Percentiles rank a stretch among this genome's conserved stretches.
These are phyloP conservation scores for Papiliotrema terrestris DNA, from an alignment of 1,284 basidiomycete species.

Conservation along the genomic window DNA sequence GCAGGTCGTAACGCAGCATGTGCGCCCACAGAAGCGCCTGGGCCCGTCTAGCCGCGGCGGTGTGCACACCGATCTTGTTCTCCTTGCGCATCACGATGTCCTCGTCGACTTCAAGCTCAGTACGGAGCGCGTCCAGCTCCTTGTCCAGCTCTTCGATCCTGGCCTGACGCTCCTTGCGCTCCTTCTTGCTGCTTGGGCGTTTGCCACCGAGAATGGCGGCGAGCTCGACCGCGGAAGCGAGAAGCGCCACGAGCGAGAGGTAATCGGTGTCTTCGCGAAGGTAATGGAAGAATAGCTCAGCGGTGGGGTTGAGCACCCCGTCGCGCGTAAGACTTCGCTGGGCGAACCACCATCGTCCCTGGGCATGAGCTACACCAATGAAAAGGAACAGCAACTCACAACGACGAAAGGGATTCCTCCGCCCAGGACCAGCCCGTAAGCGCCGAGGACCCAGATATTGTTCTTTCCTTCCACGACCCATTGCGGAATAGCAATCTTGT, in stretches of 20 bases:
- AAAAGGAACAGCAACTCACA: constrained; percentile 51
- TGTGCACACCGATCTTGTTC: constrained; percentile 28
- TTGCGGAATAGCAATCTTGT: constrained; percentile 92
- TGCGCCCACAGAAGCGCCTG: constrained; percentile 81
- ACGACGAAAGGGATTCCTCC: constrained; percentile 82
- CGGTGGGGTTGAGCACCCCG: constrained; percentile 77
- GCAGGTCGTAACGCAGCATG: constrained; percentile 68
- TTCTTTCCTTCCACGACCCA: constrained; percentile 94
- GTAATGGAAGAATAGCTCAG: constrained; percentile 83
- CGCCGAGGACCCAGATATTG: constrained; percentile 82
- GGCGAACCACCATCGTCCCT: constrained; percentile 98
- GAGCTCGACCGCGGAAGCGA: constrained; percentile 72
- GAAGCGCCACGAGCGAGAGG: constrained; percentile 67
- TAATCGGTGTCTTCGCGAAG: constrained; percentile 76
- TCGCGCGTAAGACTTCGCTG: constrained; percentile 89
- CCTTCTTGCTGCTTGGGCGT: constrained; percentile 43
- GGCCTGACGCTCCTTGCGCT: constrained; percentile 47
- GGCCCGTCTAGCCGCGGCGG: constrained; percentile 53
- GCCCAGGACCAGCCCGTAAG: constrained; percentile 85
- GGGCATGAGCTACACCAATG: not conserved
- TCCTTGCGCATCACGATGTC: constrained; percentile 29
- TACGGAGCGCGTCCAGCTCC: constrained; percentile 55
- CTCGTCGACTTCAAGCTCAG: constrained; percentile 42
- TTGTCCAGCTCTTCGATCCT: constrained; percentile 60
- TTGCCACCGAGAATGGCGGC: constrained; percentile 29